A percentile compares a stretch with the other conserved stretches of the same genome.
These are phyloP conservation scores for Ophiostoma australiae DNA, from an alignment of 2,329 filamentous ascomycete genomes.

Conservation along the genomic window DNA sequence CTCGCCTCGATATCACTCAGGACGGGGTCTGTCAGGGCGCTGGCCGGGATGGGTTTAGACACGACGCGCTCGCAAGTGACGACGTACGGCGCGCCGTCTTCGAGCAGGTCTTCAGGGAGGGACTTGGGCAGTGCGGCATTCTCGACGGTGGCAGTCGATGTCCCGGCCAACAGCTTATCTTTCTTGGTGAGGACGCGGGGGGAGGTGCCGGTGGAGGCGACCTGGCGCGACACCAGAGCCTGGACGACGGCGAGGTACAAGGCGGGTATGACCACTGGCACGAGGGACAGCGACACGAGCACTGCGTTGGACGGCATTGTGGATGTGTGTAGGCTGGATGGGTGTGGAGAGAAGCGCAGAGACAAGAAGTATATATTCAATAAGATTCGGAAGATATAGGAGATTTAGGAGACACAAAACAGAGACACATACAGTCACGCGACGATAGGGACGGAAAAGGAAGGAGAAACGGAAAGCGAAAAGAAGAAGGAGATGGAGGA, in stretches of 20 bases:
- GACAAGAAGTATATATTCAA: too few relatives aligned
- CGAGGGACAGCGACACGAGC: constrained; percentile 18
- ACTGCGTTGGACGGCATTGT: constrained; percentile 12
- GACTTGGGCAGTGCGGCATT: constrained; percentile 17
- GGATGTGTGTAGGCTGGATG: not conserved
- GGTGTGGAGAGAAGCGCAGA: too few relatives aligned
- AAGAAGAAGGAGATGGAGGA: not conserved
- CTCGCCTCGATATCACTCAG: not conserved
- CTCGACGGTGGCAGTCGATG: not conserved
- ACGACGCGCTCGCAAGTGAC: constrained; percentile 25
- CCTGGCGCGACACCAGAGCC: constrained; percentile 17
- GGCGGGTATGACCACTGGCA: constrained; percentile 21
- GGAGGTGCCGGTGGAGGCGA: constrained; percentile 7
- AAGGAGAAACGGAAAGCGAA: not conserved
- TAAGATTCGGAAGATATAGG: too few relatives aligned
- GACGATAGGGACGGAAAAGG: not conserved
- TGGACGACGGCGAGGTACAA: constrained; percentile 21
- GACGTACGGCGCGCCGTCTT: constrained; percentile 17
- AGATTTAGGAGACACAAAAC: not conserved
- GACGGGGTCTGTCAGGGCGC: constrained; percentile 13
- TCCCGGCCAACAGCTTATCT: not conserved
- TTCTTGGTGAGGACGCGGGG: not conserved
- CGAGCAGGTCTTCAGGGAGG: constrained; percentile 21
- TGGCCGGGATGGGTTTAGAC: constrained; percentile 18
- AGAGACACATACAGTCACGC: not conserved